These are phyloP conservation scores for Metarhizium rileyi DNA, from an alignment of 2,329 filamentous ascomycete species.

Conservation along the genomic window DNA sequence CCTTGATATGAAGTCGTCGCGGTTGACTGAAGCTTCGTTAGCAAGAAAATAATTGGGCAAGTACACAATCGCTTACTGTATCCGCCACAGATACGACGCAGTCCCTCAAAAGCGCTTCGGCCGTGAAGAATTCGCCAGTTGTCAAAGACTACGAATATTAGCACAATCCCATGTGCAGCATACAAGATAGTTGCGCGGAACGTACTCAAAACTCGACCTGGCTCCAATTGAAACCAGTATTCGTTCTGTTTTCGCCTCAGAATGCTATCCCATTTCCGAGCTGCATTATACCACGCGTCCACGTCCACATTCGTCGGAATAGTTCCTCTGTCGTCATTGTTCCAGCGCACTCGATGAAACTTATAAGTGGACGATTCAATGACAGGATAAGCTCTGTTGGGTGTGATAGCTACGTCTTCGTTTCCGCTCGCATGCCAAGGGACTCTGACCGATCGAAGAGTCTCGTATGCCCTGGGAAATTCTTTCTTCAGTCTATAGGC, in stretches of 20 bases:
- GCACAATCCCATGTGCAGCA: neutral
- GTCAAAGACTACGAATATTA: conserved; percentile 61
- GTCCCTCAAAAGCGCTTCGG: conserved; percentile 70
- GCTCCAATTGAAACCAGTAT: conserved; percentile 72
- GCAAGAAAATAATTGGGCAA: neutral
- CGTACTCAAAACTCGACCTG: conserved; percentile 68
- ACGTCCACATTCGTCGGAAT: conserved; percentile 46
- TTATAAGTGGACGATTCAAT: conserved; percentile 45
- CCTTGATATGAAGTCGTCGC: conserved; percentile 71
- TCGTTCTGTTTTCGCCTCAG: conserved; percentile 55
- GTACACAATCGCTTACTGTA: conserved; percentile 54
- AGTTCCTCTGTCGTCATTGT: conserved; percentile 76
- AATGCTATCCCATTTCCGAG: conserved; percentile 62
- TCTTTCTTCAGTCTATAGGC: conserved; percentile 49
- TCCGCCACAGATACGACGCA: conserved; percentile 79
- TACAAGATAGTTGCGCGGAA: conserved; percentile 9
- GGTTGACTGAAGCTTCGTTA: conserved; percentile 46
- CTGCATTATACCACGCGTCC: conserved; percentile 68
- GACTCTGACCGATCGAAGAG: conserved; percentile 48
- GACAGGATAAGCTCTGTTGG: conserved; percentile 61
- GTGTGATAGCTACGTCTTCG: conserved; percentile 68
- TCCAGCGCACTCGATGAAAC: conserved; percentile 69
- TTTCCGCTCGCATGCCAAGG: conserved; percentile 87
- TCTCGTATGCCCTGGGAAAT: conserved; percentile 44
- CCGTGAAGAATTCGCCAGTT: conserved; percentile 95